A percentile compares a stretch with the other conserved stretches of the same genome.
phyloP scores from a whole-genome alignment of 2,329 filamentous ascomycete genomes.

The Nothopassalora personata region DNA sequence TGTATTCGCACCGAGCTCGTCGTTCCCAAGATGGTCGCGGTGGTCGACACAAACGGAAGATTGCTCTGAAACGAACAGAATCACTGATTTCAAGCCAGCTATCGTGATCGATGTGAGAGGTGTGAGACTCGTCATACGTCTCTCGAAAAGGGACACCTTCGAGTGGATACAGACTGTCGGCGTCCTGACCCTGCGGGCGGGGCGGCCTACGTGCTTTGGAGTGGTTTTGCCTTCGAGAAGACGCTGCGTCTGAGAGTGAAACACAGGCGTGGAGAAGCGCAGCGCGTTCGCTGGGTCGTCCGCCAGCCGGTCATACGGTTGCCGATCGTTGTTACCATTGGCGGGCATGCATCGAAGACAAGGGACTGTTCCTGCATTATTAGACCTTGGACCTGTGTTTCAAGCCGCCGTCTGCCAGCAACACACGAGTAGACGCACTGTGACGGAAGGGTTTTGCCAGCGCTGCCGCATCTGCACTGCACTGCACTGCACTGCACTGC shows the following conservation, averaged over 20 bases:
- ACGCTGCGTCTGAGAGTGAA: constrained; percentile 19
- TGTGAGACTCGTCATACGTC: constrained; percentile 4
- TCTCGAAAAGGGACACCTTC: constrained; percentile 16
- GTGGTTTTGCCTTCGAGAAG: constrained; percentile 8
- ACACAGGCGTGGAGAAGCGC: constrained; percentile 17
- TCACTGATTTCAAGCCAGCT: constrained; percentile 2
- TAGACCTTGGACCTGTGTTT: constrained; percentile 19
- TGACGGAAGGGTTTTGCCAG: constrained; percentile 17
- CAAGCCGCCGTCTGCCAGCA: constrained; percentile 12
- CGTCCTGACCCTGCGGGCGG: neutral
- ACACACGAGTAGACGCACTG: neutral
- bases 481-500: neutral
- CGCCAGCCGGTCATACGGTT: neutral
- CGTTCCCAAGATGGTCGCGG: neutral
- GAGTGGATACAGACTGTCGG: constrained; percentile 13
- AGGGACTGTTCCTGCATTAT: constrained; percentile 12
- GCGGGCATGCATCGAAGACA: neutral
- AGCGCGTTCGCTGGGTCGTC: neutral
- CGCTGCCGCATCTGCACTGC: neutral
- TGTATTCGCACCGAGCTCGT: neutral
- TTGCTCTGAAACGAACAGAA: neutral
- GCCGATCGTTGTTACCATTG: neutral
- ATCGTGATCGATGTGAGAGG: neutral
- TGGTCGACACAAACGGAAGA: neutral
- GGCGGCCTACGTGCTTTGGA: neutral